Percentiles rank a stretch among this genome's conserved stretches.
phyloP scores from a whole-genome alignment of 2,329 filamentous ascomycete genomes.

The Penicillium sp. region DNA sequence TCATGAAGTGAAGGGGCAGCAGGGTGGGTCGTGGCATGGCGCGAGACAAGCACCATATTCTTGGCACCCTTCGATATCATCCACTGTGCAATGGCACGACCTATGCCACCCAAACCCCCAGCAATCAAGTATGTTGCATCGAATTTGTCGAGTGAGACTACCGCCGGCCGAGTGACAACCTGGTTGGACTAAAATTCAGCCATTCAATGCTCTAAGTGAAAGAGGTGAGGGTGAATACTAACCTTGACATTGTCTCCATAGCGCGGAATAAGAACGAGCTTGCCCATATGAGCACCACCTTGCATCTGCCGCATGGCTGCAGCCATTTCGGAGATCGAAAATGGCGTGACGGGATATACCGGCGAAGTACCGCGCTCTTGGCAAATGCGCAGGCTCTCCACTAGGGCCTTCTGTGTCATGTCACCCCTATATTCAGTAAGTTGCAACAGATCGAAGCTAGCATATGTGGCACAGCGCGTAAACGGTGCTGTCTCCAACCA shows the following conservation, averaged over 20 bases:
- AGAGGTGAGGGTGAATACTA: too few relatives aligned
- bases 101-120: not conserved
- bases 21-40: not conserved
- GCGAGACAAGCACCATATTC: not conserved
- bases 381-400: not conserved
- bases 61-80: not conserved
- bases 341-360: not conserved
- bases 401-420: not conserved
- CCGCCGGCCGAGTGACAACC: too few relatives aligned
- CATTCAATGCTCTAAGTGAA: too few relatives aligned
- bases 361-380: not conserved
- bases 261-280: not conserved
- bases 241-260: not conserved
- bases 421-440: not conserved
- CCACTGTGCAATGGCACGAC: not conserved
- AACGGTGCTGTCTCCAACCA: not conserved
- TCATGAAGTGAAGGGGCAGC: not conserved
- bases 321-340: not conserved
- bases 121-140: not conserved
- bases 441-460: not conserved
- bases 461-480: too few relatives aligned
- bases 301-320: not conserved
- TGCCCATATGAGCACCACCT: not conserved
- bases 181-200: not conserved
- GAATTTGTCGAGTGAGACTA: too few relatives aligned